Evolutionary conservation across 148 eudicot genomes (phyloP).

Genomic region (Amaranthus palmeri): DNA sequence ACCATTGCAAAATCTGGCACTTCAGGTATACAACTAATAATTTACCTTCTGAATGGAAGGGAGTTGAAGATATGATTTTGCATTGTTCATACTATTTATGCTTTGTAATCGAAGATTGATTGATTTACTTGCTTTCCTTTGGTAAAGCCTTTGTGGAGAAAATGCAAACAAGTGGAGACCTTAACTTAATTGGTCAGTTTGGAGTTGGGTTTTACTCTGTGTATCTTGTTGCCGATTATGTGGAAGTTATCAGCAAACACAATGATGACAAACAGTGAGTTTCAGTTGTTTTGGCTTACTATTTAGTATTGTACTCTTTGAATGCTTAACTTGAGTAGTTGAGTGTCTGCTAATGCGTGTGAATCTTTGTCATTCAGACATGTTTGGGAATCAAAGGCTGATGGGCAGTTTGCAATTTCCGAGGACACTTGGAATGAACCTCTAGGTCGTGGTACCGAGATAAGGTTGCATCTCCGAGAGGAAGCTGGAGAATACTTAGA

Average conservation of each 20-base stretch:
- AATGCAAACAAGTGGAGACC: constrained; percentile 97
- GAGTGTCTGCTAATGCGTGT: constrained; percentile 8
- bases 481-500: constrained; percentile 96
- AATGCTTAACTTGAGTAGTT: not conserved
- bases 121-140: constrained; percentile 11
- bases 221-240: constrained; percentile 96
- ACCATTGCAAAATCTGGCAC: constrained; percentile 99
- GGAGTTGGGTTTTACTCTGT: constrained; percentile 99
- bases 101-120: not conserved
- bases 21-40: constrained; percentile 47
- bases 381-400: constrained; percentile 99
- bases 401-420: constrained; percentile 93
- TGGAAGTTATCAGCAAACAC: constrained; percentile 95
- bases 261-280: constrained; percentile 95
- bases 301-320: not conserved
- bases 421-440: constrained; percentile 96
- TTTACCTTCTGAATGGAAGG: not conserved
- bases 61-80: not conserved
- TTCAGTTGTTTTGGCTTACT: not conserved
- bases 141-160: constrained; percentile 92
- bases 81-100: not conserved
- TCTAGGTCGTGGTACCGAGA: constrained; percentile 98
- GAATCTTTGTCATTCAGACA: constrained; percentile 43
- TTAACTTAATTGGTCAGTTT: constrained; percentile 93
- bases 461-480: constrained; percentile 90